Base-by-base conservation (phyloP, 2,329 filamentous ascomycete genomes). In the Phoma sp. region DNA sequence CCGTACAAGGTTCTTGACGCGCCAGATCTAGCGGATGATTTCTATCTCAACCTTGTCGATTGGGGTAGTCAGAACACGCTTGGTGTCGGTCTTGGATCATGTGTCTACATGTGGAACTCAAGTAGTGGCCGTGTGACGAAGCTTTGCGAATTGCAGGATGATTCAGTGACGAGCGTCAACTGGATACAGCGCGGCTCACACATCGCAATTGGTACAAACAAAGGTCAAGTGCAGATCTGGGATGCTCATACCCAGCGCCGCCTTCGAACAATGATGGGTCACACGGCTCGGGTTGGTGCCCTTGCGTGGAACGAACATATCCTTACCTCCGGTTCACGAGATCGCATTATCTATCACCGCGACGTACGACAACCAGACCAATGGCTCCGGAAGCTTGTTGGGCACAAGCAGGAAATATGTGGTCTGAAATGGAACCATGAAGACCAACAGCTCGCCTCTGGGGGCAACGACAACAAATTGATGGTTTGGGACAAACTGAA, bases 171-270 rank as follows among this genome's bases (percentile, higher is more conserved):
- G 2, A 97, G 93, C 66, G 95, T 99, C 10, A 96, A 90, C 51
- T 99, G 95, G 95, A 99, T 99, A 65, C 95, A 99, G 76, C 88
- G 95, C 57, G 95, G 95, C 30, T 96, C 93, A 0, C 95, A 99
- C 76, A 85, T 99, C 50, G 91, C 95, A 3, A 96, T 99, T 64
- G 95, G 95, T 36, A 99, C 95, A 2, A 90, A 91, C 38, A 96
- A 96, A 77, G 95, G 95, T 5, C 83, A 96, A 29, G 93, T 99
- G 3, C 93, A 98, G 72, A 98, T 99, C 38, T 99, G 93, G 91
- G 95, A 99, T 76, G 95, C 93, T 1, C 90, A 96, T 69, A 88
- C 89, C 72, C 87, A 89, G 59, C 86, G 93, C 56, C 86, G 93
- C 40, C 77, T 99, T 54, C 86, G 95, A 62, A 97, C 93, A 7